A percentile compares a stretch with the other conserved stretches of the same genome.
These are phyloP conservation scores for Raffaelea deltoideospora DNA, from an alignment of 2,329 filamentous ascomycete species.

Conservation along the genomic window DNA sequence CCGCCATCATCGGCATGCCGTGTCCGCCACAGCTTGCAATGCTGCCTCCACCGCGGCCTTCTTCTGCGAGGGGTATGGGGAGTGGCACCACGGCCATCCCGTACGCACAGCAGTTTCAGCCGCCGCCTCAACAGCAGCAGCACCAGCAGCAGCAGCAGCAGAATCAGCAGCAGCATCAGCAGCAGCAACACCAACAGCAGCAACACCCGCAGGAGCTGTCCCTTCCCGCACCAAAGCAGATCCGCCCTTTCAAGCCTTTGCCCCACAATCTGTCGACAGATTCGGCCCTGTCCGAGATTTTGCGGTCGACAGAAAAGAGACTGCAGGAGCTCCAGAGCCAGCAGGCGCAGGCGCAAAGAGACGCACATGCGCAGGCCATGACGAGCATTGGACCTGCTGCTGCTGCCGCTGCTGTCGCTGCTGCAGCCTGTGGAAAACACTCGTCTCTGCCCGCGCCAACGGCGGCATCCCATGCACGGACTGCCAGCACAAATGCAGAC, in stretches of 20 bases:
- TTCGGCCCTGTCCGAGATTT: conserved; percentile 33
- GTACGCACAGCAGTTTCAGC: too few species aligned
- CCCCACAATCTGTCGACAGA: conserved; percentile 19
- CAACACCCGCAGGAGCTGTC: not conserved
- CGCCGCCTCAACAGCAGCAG: not conserved
- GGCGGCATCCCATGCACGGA: not conserved
- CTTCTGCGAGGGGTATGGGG: too few species aligned
- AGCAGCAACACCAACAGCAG: not conserved
- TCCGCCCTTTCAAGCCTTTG: too few species aligned
- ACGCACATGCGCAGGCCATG: too few species aligned
- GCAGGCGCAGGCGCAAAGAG: not conserved
- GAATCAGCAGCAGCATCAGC: not conserved
- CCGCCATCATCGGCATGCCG: not conserved
- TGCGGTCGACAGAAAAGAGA: conserved; percentile 36
- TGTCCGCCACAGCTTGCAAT: too few species aligned
- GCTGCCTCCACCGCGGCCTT: too few species aligned
- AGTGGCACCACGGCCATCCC: too few species aligned
- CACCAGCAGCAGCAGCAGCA: not conserved
- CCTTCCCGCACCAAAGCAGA: too few species aligned
- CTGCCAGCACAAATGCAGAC: not conserved
- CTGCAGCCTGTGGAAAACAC: too few species aligned
- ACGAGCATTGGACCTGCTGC: not conserved
- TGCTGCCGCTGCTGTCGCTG: not conserved
- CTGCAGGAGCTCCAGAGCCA: conserved; percentile 14
- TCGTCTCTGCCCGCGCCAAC: too few species aligned